Evolutionary conservation across 75 land plant species (phyloP).

Genomic region (Isoetes taiwanensis): DNA sequence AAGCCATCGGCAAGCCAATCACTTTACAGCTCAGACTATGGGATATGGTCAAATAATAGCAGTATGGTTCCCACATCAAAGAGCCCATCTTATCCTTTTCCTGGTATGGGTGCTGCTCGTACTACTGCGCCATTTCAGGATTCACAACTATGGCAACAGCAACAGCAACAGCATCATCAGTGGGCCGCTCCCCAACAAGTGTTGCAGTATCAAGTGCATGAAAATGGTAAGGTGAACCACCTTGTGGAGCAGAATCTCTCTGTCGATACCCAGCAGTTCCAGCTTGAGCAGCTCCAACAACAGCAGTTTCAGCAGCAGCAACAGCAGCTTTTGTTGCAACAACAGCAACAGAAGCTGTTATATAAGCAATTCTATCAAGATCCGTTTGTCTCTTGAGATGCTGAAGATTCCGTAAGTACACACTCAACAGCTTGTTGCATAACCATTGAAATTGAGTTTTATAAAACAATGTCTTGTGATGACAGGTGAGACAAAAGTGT

Average conservation of each 20-base stretch:
- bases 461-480: too few relatives aligned
- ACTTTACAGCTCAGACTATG: constrained; percentile 5
- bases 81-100: constrained; percentile 57
- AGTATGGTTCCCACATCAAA: constrained; percentile 14
- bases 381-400: too few relatives aligned
- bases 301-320: constrained; percentile 25
- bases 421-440: too few relatives aligned
- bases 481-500: too few relatives aligned
- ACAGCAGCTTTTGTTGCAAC: too few relatives aligned
- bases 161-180: constrained; percentile 19
- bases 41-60: constrained; percentile 6
- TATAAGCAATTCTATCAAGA: too few relatives aligned
- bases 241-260: constrained; percentile 19
- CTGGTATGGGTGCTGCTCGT: constrained; percentile 28
- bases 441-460: too few relatives aligned
- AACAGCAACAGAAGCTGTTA: too few relatives aligned
- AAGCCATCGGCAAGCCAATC: constrained; percentile 12
- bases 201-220: too few relatives aligned
- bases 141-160: constrained; percentile 10
- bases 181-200: too few relatives aligned
- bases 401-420: too few relatives aligned
- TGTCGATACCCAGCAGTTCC: constrained; percentile 19
- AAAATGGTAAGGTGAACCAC: too few relatives aligned
- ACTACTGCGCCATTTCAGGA: not conserved
- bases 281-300: constrained; percentile 28